Conservation (phyloP, 768 basidiomycete species). For the Suillus hirtellus region DNA sequence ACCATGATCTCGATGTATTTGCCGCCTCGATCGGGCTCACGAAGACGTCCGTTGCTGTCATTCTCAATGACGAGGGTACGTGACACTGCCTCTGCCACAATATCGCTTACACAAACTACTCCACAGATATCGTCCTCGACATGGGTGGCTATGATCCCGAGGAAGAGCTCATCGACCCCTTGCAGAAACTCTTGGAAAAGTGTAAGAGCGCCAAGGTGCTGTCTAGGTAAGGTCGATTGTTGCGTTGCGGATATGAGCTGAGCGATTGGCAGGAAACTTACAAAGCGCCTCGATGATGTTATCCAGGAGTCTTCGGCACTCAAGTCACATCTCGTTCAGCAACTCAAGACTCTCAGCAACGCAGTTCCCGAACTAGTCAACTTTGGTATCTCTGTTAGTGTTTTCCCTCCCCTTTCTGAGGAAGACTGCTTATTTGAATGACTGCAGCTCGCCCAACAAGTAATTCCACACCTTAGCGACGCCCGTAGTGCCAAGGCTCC, state of each 20-base stretch:
- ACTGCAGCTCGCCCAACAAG: slow-evolving; percentile 80
- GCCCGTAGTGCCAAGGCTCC: slow-evolving; percentile 74
- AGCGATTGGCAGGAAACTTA: slow-evolving; percentile 67
- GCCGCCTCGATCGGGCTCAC: slow-evolving; percentile 88
- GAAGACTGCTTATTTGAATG: slow-evolving; percentile 6
- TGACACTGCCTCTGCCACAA: slow-evolving; percentile 3
- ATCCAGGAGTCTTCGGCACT: slow-evolving; percentile 70
- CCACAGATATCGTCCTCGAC: slow-evolving; percentile 68
- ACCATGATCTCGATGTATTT: slow-evolving; percentile 92
- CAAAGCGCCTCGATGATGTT: slow-evolving; percentile 82
- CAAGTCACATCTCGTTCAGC: slow-evolving; percentile 66
- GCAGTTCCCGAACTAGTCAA: slow-evolving; percentile 81
- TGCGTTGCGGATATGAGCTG: not conserved
- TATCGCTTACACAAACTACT: slow-evolving; percentile 4
- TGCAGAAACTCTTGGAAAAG: slow-evolving; percentile 80
- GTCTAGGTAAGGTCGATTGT: slow-evolving; percentile 58
- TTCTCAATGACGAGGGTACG: slow-evolving; percentile 77
- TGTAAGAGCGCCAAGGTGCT: slow-evolving; percentile 78
- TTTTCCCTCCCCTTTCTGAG: not conserved
- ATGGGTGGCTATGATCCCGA: slow-evolving; percentile 75
- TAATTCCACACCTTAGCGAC: slow-evolving; percentile 84
- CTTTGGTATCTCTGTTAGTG: slow-evolving; percentile 82
- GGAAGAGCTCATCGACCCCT: slow-evolving; percentile 74
- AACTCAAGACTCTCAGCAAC: slow-evolving; percentile 71
- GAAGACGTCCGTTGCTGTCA: slow-evolving; percentile 77